Evolutionary conservation across 2,329 filamentous ascomycete species (phyloP), one percentile per base, ranked within the genome.

Genomic region (Malbranchea cinnamomea): DNA sequence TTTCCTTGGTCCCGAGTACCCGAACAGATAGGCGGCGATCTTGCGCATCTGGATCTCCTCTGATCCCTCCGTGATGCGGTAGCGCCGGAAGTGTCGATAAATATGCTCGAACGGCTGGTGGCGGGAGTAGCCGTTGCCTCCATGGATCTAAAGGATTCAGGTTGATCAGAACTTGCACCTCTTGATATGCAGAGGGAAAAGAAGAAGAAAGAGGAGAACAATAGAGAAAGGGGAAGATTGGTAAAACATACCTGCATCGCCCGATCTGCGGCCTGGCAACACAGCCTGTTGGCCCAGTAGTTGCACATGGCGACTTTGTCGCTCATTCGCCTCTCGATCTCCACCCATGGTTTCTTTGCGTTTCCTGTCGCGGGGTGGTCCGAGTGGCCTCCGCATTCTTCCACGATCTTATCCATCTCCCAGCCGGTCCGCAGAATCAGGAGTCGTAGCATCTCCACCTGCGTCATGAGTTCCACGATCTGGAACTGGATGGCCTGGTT

Each of bases 41-140:
- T 73, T 74, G n/a, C 69, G 56, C 63, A 74, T 74, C 49, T 75
- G 70, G 30, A 75, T 71, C 53, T 75, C 70, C 45, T 75, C 71
- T 32, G 67, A 69, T 0, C 70, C 71, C 45, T 75, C 71, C 0
- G 71, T 75, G 37, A 75, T 76, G 20, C 71, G 52, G 42, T 75
- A 75, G 14, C 68, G 54, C 23, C 71, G 53, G 47, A 74, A 72
- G 50, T 75, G 70, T 29, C 71, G 57, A 64, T 71, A 74, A 28
- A 75, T 74, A 40, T 75, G 70, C 50, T 75, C 70, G 41, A 76
- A 75, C 1, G 68, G 68, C 37, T 62, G 60, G 36, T 71, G 65
- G 21, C 68, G 52, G 23, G 60, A 66, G 43, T 74, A 74, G 1
- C 69, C 68, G 42, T 67, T 65, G 0, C 68, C 68, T 5, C 71